A percentile compares a stretch with the other conserved stretches of the same genome.
Conservation (phyloP, 2,329 filamentous ascomycete species). For the Elsinoe fawcettii region DNA sequence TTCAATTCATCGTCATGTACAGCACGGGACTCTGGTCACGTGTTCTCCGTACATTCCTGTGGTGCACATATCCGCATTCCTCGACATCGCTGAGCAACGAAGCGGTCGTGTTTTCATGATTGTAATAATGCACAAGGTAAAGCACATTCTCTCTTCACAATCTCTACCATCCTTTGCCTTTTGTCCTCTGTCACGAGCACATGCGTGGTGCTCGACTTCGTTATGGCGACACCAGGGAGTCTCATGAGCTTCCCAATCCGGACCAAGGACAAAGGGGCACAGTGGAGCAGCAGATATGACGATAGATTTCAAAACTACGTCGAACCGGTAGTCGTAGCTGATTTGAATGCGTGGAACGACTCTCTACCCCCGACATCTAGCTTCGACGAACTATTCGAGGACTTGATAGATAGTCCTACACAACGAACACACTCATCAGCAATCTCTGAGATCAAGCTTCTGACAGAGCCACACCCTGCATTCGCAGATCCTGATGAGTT, state of each 20-base stretch:
- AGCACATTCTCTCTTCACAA: neutral
- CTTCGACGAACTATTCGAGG: neutral
- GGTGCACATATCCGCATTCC: conserved; percentile 8
- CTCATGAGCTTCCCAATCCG: conserved; percentile 17
- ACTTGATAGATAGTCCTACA: neutral
- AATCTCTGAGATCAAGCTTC: conserved; percentile 3
- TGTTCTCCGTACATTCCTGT: neutral
- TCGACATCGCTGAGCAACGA: conserved; percentile 9
- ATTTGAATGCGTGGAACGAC: conserved; percentile 42
- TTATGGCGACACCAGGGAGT: conserved; percentile 13
- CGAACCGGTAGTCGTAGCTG: conserved; percentile 43
- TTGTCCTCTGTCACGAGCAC: neutral
- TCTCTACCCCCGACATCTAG: conserved; percentile 40
- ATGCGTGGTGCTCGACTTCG: neutral
- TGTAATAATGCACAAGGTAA: neutral
- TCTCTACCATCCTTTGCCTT: neutral
- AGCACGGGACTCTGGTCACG: too few species aligned
- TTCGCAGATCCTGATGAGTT: neutral
- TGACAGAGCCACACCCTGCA: neutral
- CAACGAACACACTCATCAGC: neutral
- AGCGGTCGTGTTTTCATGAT: neutral
- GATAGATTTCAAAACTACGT: conserved; percentile 58
- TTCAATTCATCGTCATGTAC: too few species aligned
- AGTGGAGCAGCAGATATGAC: conserved; percentile 51
- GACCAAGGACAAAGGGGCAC: conserved; percentile 44